Evolutionary conservation across 805 yeast genomes (phyloP), one percentile per base, ranked within the genome.

Genomic region (Yamadazyma laniorum): DNA sequence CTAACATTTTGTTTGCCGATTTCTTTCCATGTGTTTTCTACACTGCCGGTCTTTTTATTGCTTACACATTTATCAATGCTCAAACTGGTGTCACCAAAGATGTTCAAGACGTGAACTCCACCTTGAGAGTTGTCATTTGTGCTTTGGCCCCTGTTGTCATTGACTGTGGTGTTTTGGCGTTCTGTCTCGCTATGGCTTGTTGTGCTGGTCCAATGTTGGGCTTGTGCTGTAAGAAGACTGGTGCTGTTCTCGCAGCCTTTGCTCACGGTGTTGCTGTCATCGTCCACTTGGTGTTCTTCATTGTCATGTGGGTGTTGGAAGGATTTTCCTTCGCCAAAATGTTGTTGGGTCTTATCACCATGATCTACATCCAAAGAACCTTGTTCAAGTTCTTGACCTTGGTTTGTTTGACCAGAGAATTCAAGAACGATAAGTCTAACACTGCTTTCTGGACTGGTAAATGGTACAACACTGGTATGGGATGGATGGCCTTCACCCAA

Each of bases 401-500:
- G 37, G 65, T 79, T 50, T 70, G 82, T 65, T 73, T 95, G 59
- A 87, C 97, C 37, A 82, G 99, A 74, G 99, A 93, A 71, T 89
- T 89, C 75, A 88, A 88, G 81, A 86, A 85, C 55, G 97, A 91
- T 67, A 87, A 82, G 59, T 74, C 98, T 25, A 93, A 93, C 72
- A 85, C 95, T 53, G 98, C 99, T 19, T 93, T 95, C 95, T 93
- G 99, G 99, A 86, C 96, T 42, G 99, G 99, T 76, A 90, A 89
- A 68, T 93, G 99, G 99, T 89, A 90, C 64, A 93, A 95, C 43
- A 74, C 86, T 44, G 93, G 95, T 58, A 69, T 91, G 65, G 99
- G 98, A 43, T 80, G 82, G 79, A 80, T 83, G 77, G 96, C 97
- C 15, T 78, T 85, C 75, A 82, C 98, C 23, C 98, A 91, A 72